Evolutionary conservation across 495 filamentous ascomycete species (phyloP).

Genomic region (Sordaria brevicollis): DNA sequence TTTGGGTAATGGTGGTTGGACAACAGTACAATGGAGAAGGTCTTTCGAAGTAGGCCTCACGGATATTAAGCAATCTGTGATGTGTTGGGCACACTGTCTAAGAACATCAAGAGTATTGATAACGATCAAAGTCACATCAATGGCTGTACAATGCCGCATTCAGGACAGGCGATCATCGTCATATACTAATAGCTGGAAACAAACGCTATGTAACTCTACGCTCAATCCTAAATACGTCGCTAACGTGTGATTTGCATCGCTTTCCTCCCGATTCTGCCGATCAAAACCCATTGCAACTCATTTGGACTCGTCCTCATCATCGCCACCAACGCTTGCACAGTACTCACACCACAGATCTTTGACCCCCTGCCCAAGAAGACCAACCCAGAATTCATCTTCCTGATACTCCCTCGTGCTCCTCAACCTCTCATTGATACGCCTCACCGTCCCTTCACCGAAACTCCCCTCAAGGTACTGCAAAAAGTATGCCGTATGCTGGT

Average conservation of each 20-base stretch:
- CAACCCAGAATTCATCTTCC: slow-evolving; percentile 58
- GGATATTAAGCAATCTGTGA: neutral
- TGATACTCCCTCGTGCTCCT: slow-evolving; percentile 42
- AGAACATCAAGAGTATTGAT: neutral
- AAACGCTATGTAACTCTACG: neutral
- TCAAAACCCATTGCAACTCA: neutral
- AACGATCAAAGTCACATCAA: neutral
- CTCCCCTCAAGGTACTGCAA: slow-evolving; percentile 59
- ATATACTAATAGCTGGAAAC: neutral
- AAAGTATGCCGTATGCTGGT: slow-evolving; percentile 89
- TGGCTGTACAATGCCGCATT: neutral
- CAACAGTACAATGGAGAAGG: neutral
- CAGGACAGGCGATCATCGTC: neutral
- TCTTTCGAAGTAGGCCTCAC: neutral
- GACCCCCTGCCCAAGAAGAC: slow-evolving; percentile 53
- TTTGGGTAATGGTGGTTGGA: neutral
- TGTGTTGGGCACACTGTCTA: neutral
- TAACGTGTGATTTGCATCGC: neutral
- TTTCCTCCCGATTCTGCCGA: neutral
- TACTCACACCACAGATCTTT: slow-evolving; percentile 70
- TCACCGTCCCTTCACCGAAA: slow-evolving; percentile 63
- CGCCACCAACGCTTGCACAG: neutral
- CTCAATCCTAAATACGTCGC: neutral
- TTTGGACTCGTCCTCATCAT: neutral
- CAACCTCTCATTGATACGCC: slow-evolving; percentile 61